Evolutionary conservation across 495 filamentous ascomycete genomes (phyloP).

Genomic region (Hypoxylon crocopeplum): DNA sequence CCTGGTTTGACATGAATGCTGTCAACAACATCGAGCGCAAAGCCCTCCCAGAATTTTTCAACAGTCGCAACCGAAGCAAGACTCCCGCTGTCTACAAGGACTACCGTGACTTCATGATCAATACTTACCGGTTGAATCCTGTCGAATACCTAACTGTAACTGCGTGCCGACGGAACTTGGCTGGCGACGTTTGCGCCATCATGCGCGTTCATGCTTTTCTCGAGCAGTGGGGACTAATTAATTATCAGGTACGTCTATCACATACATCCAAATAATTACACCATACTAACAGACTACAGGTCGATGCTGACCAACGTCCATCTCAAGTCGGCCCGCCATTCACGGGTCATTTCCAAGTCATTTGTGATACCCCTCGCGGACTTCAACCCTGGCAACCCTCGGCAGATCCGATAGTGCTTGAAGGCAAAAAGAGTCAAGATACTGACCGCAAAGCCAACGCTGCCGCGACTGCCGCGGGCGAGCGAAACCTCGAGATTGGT

Average conservation of each 20-base stretch:
- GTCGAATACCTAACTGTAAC: conserved; percentile 97
- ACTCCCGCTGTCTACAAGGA: conserved; percentile 98
- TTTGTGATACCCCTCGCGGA: conserved; percentile 92
- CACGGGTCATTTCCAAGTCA: conserved; percentile 94
- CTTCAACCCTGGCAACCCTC: conserved; percentile 94
- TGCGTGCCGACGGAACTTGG: conserved; percentile 93
- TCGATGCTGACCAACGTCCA: conserved; percentile 92
- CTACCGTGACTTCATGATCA: conserved; percentile 99
- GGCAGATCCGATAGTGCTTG: conserved; percentile 68
- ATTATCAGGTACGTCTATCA: conserved; percentile 83
- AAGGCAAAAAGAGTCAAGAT: conserved; percentile 75
- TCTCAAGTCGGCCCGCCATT: conserved; percentile 96
- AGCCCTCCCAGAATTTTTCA: conserved; percentile 95
- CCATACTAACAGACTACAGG: conserved; percentile 60
- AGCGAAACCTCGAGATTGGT: conserved; percentile 86
- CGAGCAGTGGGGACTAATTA: conserved; percentile 99
- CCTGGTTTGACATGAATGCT: conserved; percentile 97
- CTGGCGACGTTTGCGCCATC: conserved; percentile 97
- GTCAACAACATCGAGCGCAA: conserved; percentile 90
- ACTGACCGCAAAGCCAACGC: conserved; percentile 73
- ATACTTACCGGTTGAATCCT: conserved; percentile 94
- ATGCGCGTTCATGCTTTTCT: conserved; percentile 98
- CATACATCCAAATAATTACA: neutral
- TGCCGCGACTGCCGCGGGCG: conserved; percentile 73
- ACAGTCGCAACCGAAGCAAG: conserved; percentile 96